Base-by-base conservation (phyloP, 2,329 filamentous ascomycete genomes). In the Aureobasidium lini region DNA sequence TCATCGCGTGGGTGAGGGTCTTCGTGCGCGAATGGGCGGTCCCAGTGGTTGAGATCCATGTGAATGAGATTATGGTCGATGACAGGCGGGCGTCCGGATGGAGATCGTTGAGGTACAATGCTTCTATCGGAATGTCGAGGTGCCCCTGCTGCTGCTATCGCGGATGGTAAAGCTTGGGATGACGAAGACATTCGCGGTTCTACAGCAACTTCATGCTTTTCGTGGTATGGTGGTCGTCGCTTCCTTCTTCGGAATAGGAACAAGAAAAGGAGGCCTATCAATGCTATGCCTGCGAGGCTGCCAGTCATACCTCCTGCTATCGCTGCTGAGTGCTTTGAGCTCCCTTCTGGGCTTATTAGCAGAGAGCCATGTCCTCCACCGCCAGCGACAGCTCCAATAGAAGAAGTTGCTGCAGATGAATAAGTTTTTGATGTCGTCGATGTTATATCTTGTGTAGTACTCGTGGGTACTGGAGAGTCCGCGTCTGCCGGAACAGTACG, bases 21-120 rank as follows among this genome's bases (percentile, higher is more conserved):
- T 46, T 60, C 58, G 9, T 63, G 61, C 1, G 69, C 69, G 47
- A 66, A 72, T 7, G 70, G 70, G 34, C 70, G 64, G 23, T 65
- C 62, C 70, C 70, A 72, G 53, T 70, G 69, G 28, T 64, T 60
- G 9, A 65, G 65, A 56, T 63, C 67, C 62, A 72, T 68, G 18
- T 68, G 67, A 31, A 72, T 71, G 43, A 71, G 64, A 31, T 69
- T 68, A 36, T 69, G 68, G 42, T 72, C 69, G 13, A 71, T 60
- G 15, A 62, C 43, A 48, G 57, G 57, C 6, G 54, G 36, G 29
- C 47, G 39, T 15, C 37, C 48, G 15, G 52, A 34, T 42, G 31
- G 29, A 34, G 52, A 32, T 49, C 43, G 42, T 49, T 36, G 54
- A 39, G 40, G 46, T 11, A 48, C 10, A 31, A 39, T 31, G 44